Base-by-base conservation (phyloP, 2,329 filamentous ascomycete species). In the Arthrobotrys musiformis region DNA sequence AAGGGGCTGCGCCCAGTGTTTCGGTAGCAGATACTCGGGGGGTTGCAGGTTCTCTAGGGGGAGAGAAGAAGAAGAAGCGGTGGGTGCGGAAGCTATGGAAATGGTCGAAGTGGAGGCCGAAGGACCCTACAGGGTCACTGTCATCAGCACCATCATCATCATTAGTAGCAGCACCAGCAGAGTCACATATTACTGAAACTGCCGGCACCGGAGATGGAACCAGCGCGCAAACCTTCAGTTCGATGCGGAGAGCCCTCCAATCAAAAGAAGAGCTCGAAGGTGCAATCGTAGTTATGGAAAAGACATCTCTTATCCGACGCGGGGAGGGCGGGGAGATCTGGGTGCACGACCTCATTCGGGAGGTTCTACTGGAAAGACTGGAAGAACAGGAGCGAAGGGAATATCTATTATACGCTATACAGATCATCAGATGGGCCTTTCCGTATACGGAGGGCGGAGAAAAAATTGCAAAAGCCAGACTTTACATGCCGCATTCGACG, bases 341-440 rank as follows among this genome's bases (percentile, higher is more conserved):
- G 58, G 37, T 62, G 15, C 58, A 62, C 26, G 58, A 62, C 42
- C 37, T 62, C 8, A 11, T 62, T 9, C 58, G 37, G 24, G 37
- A 46, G 24, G 22, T 62, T 6, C n/a, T 62, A 13, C 40, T 30
- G 7, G 37, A 9, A 4, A 33, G 37, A 19, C 22, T 62, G 2
- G 58, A 46, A 4, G 37, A 46, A 4, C 40, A 17, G 24, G 37
- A 62, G 37, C 35, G 37, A 33, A 33, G 15, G 37, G 58, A 46
- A 13, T 62, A 44, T 30, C 13, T 46, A 6, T 26, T 19, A 8
- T 62, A 46, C 19, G 58, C 58, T 5, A 33, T n/a, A 44, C 35
- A 62, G 40, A 40, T 60, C 17, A 6, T 40, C 13, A 13, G 5
- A 8, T 5, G 15, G 4, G 54, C 33, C 1, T 11, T 40, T 4